Evolutionary conservation across 192 early-diverging fungal species (phyloP).

Genomic region (Borealophlyctis nickersoniae): DNA sequence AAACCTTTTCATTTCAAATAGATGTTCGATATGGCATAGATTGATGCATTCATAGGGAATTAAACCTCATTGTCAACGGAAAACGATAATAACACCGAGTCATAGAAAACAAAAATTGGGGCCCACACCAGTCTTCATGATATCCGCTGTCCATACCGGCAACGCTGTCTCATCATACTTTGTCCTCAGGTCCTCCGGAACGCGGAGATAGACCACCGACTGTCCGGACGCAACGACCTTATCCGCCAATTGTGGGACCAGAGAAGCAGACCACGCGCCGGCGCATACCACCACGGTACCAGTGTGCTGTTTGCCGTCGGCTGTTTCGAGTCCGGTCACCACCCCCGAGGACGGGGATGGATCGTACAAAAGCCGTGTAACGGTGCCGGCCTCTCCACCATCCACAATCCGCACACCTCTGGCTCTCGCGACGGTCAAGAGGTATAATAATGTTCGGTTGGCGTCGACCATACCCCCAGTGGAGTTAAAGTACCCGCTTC

Average conservation of each 20-base stretch:
- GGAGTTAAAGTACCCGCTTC: slow-evolving; percentile 14
- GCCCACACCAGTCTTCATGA: slow-evolving; percentile 42
- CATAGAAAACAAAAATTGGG: too few relatives aligned
- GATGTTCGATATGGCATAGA: not conserved
- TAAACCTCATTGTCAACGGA: too few relatives aligned
- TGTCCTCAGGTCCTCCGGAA: slow-evolving; percentile 18
- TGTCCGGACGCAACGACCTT: slow-evolving; percentile 46
- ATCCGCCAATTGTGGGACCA: slow-evolving; percentile 39
- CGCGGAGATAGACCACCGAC: slow-evolving; percentile 49
- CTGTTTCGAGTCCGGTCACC: slow-evolving; percentile 41
- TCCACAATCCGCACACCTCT: slow-evolving; percentile 10
- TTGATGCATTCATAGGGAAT: too few relatives aligned
- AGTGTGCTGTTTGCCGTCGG: slow-evolving; percentile 34
- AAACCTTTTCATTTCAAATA: not conserved
- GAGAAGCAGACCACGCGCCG: slow-evolving; percentile 47
- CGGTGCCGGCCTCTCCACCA: slow-evolving; percentile 14
- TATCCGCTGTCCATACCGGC: slow-evolving; percentile 55
- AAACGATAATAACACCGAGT: too few relatives aligned
- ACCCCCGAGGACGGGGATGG: not conserved
- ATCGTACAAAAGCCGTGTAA: slow-evolving; percentile 3
- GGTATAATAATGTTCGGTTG: not conserved
- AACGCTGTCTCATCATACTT: slow-evolving; percentile 18
- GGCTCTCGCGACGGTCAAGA: not conserved
- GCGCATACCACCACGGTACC: slow-evolving; percentile 47
- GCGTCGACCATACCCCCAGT: slow-evolving; percentile 23